Percentiles rank a stretch among this genome's conserved stretches.
Evolutionary conservation across 176 grass and related monocot genomes (phyloP).

Genomic region (Pontederia paniculata): DNA sequence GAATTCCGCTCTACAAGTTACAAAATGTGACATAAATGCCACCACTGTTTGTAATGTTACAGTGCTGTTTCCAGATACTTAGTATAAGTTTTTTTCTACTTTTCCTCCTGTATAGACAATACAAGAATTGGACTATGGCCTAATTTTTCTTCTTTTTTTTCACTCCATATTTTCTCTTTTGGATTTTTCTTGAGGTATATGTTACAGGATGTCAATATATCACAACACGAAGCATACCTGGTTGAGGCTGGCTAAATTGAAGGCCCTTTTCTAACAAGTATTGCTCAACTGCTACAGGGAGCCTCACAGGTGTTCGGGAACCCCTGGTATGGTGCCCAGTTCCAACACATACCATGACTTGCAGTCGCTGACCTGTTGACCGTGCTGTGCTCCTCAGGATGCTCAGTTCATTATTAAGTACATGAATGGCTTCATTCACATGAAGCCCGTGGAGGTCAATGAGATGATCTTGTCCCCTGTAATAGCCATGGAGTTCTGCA

Average conservation of each 20-base stretch:
- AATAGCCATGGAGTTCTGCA: constrained; percentile 9
- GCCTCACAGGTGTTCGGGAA: constrained; percentile 58
- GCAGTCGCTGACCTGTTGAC: constrained; percentile 55
- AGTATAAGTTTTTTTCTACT: not conserved
- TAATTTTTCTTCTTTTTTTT: constrained; percentile 12
- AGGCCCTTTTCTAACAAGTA: constrained; percentile 77
- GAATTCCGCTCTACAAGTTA: constrained; percentile 1
- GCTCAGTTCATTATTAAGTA: constrained; percentile 55
- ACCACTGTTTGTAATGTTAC: not conserved
- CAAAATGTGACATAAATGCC: not conserved
- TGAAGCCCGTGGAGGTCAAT: constrained; percentile 87
- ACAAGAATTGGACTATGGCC: constrained; percentile 9
- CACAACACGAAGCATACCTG: constrained; percentile 61
- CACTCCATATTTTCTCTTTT: constrained; percentile 12
- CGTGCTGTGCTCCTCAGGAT: constrained; percentile 40
- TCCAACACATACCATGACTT: constrained; percentile 73
- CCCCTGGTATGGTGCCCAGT: constrained; percentile 97
- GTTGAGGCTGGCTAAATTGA: constrained; percentile 70
- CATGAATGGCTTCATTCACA: constrained; percentile 75
- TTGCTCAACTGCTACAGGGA: constrained; percentile 69
- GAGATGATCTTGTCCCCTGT: constrained; percentile 36
- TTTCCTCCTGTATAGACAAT: constrained; percentile 5
- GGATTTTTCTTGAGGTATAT: not conserved
- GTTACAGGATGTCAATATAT: constrained; percentile 56
- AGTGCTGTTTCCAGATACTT: constrained; percentile 1